Evolutionary conservation across 2,329 filamentous ascomycete species (phyloP), one percentile per base, ranked within the genome.

Genomic region (Graphilbum sp.): DNA sequence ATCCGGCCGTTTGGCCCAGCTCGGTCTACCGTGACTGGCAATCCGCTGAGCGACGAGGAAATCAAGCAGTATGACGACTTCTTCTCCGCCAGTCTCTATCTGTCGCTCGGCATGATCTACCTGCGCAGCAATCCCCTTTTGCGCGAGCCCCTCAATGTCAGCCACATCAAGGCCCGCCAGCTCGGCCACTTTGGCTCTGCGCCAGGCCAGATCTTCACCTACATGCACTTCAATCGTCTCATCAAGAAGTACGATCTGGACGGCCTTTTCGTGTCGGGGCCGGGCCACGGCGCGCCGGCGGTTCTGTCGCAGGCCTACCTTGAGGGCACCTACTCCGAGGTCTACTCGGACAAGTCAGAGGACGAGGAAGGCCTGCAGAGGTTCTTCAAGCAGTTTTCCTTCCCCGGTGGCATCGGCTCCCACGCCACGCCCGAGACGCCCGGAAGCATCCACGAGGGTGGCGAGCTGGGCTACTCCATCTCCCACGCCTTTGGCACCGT

Each of bases 321-420:
- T 13, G 81, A 87, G 51, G 80, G 81, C 24, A 73, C 77, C 32
- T 86, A 86, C 57, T 75, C 75, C 2, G 79, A 86, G 50, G 73
- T 85, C 19, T 87, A 85, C 48, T 79, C 79, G 3, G 71, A 81
- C 41, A 83, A 79, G 60, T 70, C 73, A 3, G 70, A 80, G 47
- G 72, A 81, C 50, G 57, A 67, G 30, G 69, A 77, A 41, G 81
- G 81, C 20, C 61, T 87, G 65, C 71, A 75, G 48, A 69, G 66
- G 43, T 85, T 86, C 64, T 85, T 86, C 70, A 85, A 84, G 60
- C 72, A 79, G 46, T 87, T 87, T 60, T 85, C 79, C 1, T 86
- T 86, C 57, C 81, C 81, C 0, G 80, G 81, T 16, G 81, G 81
- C 39, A 77, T 85, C 49, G 79, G 79, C 39, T 81, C 75, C 17